A percentile compares a stretch with the other conserved stretches of the same genome.
These are phyloP conservation scores for Phaeosphaeria sp. DNA, from an alignment of 2,329 filamentous ascomycete species.

Conservation along the genomic window DNA sequence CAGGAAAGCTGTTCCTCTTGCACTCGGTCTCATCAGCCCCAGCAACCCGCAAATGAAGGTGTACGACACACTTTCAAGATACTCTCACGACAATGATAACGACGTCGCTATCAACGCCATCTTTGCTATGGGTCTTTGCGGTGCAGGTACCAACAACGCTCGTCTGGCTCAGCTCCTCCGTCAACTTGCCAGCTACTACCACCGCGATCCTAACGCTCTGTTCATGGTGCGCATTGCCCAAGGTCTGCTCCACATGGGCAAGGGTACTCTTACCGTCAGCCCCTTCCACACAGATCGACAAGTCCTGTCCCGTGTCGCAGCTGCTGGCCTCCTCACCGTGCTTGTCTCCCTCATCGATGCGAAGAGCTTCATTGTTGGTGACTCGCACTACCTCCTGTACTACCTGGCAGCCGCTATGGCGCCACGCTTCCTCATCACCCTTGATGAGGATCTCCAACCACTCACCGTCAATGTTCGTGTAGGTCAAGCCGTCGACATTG, in stretches of 20 bases:
- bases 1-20: slow-evolving; percentile 90
- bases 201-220: slow-evolving; percentile 91
- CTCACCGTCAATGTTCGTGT: slow-evolving; percentile 95
- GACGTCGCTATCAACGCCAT: slow-evolving; percentile 98
- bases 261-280: slow-evolving; percentile 93
- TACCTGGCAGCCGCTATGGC: slow-evolving; percentile 97
- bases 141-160: slow-evolving; percentile 97
- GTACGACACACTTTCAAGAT: slow-evolving; percentile 95
- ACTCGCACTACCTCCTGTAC: slow-evolving; percentile 93
- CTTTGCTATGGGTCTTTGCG: slow-evolving; percentile 97
- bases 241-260: slow-evolving; percentile 97
- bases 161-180: slow-evolving; percentile 91
- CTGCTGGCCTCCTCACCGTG: slow-evolving; percentile 87
- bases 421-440: slow-evolving; percentile 92
- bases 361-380: slow-evolving; percentile 78
- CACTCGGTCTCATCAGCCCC: slow-evolving; percentile 94
- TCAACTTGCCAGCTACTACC: slow-evolving; percentile 97
- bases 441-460: slow-evolving; percentile 93
- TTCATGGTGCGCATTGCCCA: slow-evolving; percentile 99
- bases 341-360: slow-evolving; percentile 94
- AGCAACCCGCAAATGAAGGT: slow-evolving; percentile 99
- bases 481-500: slow-evolving; percentile 96
- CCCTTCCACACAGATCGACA: slow-evolving; percentile 99
- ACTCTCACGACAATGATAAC: slow-evolving; percentile 98
- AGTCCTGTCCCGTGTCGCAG: slow-evolving; percentile 88